These are phyloP conservation scores for Paxillus rubicundulus DNA, from an alignment of 768 basidiomycete species.

Conservation along the genomic window DNA sequence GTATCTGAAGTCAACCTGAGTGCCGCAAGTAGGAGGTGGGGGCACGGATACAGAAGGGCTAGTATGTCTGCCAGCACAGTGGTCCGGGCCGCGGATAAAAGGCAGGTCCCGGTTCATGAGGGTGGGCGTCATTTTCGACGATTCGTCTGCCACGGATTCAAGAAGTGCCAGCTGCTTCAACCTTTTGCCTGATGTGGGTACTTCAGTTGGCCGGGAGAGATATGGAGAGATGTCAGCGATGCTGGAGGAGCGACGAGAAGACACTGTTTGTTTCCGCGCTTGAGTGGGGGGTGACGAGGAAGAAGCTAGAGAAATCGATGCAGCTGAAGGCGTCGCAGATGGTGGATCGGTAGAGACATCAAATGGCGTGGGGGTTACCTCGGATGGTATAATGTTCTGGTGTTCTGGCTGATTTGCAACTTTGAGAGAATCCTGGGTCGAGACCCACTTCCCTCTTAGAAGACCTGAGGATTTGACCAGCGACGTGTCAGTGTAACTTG, in stretches of 20 bases:
- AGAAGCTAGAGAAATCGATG: constrained; percentile 2
- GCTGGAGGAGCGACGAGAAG: constrained; percentile 41
- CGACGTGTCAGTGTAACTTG: constrained; percentile 16
- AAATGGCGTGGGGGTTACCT: constrained; percentile 1
- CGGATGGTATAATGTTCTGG: neutral
- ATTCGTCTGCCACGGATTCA: constrained; percentile 72
- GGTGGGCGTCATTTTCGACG: constrained; percentile 56
- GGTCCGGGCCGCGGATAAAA: constrained; percentile 2
- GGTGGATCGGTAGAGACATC: constrained; percentile 8
- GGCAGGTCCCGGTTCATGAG: constrained; percentile 28
- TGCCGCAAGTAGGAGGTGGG: constrained; percentile 16
- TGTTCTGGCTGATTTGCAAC: neutral
- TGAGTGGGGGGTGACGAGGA: constrained; percentile 15
- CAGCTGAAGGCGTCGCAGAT: neutral
- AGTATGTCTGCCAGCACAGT: constrained; percentile 7
- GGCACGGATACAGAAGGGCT: constrained; percentile 30
- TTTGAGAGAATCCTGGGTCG: constrained; percentile 4
- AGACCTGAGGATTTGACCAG: constrained; percentile 6
- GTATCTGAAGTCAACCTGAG: constrained; percentile 23
- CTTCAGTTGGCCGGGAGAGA: constrained; percentile 50
- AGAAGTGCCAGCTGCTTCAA: constrained; percentile 69
- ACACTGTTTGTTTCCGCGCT: constrained; percentile 19
- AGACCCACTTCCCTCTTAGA: constrained; percentile 4
- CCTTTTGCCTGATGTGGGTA: constrained; percentile 58
- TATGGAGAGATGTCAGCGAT: constrained; percentile 72